phyloP scores from a whole-genome alignment of 2,329 filamentous ascomycete genomes.

The Blumeriella jaapii region DNA sequence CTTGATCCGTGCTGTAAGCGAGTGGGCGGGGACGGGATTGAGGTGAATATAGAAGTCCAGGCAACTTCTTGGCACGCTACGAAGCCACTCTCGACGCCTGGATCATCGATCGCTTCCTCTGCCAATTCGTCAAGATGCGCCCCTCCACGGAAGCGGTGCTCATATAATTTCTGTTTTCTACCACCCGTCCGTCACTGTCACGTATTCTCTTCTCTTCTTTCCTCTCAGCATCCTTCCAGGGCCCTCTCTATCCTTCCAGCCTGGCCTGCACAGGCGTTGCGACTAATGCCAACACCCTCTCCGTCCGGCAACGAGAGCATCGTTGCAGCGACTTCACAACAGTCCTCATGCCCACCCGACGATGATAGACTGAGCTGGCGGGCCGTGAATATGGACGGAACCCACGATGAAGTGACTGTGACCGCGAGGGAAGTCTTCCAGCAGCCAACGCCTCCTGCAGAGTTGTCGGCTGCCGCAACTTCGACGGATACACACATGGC shows the following conservation, averaged over 20 bases:
- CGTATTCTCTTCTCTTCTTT: conserved; percentile 17
- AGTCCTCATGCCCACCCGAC: conserved; percentile 34
- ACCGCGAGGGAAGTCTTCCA: conserved; percentile 22
- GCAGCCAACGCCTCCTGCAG: conserved; percentile 22
- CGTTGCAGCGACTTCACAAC: conserved; percentile 19
- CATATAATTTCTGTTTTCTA: conserved; percentile 22
- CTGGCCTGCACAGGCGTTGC: conserved; percentile 24
- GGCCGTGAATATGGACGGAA: conserved; percentile 26
- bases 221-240: conserved; percentile 26
- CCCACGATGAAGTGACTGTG: conserved; percentile 21
- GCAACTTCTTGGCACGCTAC: conserved; percentile 4
- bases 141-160: conserved; percentile 15
- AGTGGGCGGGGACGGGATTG: conserved; percentile 4
- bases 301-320: conserved; percentile 22
- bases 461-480: conserved; percentile 16
- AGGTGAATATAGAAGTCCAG: neutral
- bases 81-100: conserved; percentile 3
- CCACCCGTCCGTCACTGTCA: no score
- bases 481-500: conserved; percentile 27
- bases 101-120: conserved; percentile 6
- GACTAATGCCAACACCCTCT: conserved; percentile 29
- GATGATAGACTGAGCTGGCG: conserved; percentile 29
- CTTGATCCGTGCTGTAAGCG: no score
- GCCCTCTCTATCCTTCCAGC: conserved; percentile 13
- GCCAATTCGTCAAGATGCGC: conserved; percentile 12